A percentile compares a stretch with the other conserved stretches of the same genome.
Conservation (phyloP, 2,329 filamentous ascomycete genomes). For the Triangularia setosa region DNA sequence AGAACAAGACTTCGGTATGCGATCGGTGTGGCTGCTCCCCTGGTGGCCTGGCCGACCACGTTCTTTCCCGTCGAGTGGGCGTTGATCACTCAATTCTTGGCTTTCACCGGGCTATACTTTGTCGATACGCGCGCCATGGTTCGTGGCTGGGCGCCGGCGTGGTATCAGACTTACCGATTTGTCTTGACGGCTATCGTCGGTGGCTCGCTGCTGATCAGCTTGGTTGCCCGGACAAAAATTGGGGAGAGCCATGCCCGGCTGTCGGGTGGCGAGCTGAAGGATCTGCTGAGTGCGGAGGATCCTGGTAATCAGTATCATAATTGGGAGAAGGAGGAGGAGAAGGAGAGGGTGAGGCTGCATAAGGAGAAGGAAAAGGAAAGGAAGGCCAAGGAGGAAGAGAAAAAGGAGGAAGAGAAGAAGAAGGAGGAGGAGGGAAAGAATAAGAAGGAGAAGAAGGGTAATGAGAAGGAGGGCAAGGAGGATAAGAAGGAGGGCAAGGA, state of each 20-base stretch:
- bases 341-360: constrained; percentile 37
- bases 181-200: constrained; percentile 89
- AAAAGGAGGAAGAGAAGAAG: constrained; percentile 34
- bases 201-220: constrained; percentile 70
- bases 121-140: constrained; percentile 70
- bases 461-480: constrained; percentile 10
- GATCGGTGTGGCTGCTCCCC: constrained; percentile 75
- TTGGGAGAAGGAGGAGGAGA: constrained; percentile 44
- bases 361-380: constrained; percentile 40
- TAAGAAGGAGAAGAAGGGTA: constrained; percentile 3
- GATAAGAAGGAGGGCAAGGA: constrained; percentile 7
- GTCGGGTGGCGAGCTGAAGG: constrained; percentile 32
- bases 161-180: constrained; percentile 90
- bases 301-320: constrained; percentile 37
- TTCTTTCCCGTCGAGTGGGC: constrained; percentile 81
- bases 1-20: constrained; percentile 77
- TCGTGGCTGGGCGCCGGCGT: constrained; percentile 73
- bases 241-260: constrained; percentile 37
- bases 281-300: constrained; percentile 37
- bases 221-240: constrained; percentile 80
- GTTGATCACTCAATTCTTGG: constrained; percentile 77
- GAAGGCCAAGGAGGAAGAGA: constrained; percentile 33
- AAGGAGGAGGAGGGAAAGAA: constrained; percentile 21
- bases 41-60: constrained; percentile 85
- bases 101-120: constrained; percentile 84